These are phyloP conservation scores for Pythium utonaiense DNA, from an alignment of 352 stramenopile genomes.

Conservation along the genomic window DNA sequence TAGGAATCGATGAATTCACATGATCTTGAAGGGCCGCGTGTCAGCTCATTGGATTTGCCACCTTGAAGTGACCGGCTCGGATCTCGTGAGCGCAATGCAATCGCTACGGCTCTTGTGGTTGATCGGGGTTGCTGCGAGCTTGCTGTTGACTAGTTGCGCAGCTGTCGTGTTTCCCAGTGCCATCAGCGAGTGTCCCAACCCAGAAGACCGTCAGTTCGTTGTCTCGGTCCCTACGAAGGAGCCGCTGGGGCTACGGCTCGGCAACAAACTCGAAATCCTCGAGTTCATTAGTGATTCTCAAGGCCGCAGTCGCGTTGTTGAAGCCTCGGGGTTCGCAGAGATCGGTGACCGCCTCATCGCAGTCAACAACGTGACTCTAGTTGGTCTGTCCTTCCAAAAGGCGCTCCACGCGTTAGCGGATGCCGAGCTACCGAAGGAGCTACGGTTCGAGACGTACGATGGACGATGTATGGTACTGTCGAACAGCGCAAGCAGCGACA, in stretches of 20 bases:
- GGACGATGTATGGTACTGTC: slow-evolving; percentile 38
- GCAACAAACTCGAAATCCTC: slow-evolving; percentile 56
- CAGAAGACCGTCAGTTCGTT: slow-evolving; percentile 41
- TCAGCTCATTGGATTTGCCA: too few species aligned
- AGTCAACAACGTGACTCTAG: slow-evolving; percentile 51
- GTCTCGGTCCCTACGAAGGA: slow-evolving; percentile 36
- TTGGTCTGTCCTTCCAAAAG: slow-evolving; percentile 29
- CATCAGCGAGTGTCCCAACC: slow-evolving; percentile 4
- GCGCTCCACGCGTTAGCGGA: slow-evolving; percentile 38
- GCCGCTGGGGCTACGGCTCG: slow-evolving; percentile 56
- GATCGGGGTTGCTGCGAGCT: not conserved
- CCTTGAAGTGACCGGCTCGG: too few species aligned
- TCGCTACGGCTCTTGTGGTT: not conserved
- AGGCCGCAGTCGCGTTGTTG: slow-evolving; percentile 50
- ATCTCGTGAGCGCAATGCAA: not conserved
- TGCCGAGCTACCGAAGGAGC: slow-evolving; percentile 40
- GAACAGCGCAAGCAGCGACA: not conserved
- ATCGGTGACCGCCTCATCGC: slow-evolving; percentile 59
- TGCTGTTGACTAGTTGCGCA: not conserved
- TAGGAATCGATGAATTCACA: not conserved
- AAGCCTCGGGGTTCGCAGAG: slow-evolving; percentile 59
- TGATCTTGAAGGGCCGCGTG: not conserved
- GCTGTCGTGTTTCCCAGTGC: not conserved
- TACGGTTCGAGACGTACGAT: slow-evolving; percentile 57
- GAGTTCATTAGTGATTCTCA: slow-evolving; percentile 57